These are phyloP conservation scores for Colletotrichum tropicale DNA, from an alignment of 2,329 filamentous ascomycete species.

Conservation along the genomic window DNA sequence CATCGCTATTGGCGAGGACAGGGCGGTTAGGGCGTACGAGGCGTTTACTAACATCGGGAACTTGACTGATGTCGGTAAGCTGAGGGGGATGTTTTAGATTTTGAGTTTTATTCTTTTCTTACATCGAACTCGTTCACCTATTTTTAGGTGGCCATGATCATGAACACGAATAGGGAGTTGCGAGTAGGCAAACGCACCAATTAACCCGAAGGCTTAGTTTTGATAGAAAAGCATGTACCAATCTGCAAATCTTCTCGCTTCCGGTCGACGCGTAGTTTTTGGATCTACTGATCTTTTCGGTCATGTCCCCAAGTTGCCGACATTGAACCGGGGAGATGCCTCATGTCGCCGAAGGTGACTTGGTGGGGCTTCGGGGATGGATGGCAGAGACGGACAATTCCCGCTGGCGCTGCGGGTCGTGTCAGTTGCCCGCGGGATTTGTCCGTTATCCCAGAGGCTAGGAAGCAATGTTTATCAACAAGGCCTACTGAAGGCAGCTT, in stretches of 20 bases:
- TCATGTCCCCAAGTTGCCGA: not conserved
- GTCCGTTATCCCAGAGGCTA: not conserved
- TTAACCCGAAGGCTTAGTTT: fast-evolving
- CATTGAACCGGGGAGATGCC: not conserved
- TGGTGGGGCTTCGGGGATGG: not conserved
- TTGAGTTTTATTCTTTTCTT: not conserved
- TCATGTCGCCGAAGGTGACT: fast-evolving
- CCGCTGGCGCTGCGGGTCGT: not conserved
- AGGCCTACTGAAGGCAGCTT: fast-evolving
- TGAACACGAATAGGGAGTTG: fast-evolving
- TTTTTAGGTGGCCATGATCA: fast-evolving
- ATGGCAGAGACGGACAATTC: not conserved
- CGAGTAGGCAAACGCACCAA: fast-evolving
- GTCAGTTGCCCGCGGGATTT: not conserved
- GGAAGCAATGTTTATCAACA: fast-evolving
- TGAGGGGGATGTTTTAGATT: not conserved
- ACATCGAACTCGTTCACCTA: not conserved
- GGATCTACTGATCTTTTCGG: not conserved
- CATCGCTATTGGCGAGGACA: not conserved
- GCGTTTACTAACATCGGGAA: not conserved
- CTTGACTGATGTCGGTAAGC: not conserved
- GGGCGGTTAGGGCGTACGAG: not conserved
- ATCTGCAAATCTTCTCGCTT: not conserved
- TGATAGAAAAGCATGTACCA: fast-evolving
- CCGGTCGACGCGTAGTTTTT: fast-evolving